phyloP scores from a whole-genome alignment of 306 rosid genomes.

The Astragalus glycyphyllos region DNA sequence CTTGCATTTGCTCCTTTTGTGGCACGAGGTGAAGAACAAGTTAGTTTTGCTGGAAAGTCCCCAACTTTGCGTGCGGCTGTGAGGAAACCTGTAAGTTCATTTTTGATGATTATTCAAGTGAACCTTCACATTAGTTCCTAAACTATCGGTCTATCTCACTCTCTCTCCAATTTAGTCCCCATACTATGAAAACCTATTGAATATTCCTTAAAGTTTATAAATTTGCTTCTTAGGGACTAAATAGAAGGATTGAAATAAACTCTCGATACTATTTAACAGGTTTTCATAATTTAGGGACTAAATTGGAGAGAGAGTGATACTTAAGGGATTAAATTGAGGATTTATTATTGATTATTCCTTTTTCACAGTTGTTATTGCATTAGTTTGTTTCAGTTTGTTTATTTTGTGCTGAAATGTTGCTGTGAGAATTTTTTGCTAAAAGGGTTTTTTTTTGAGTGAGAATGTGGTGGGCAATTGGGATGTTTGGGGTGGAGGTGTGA shows the following conservation, averaged over 20 bases:
- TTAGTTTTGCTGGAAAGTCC: slow-evolving; percentile 52
- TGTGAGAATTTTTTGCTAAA: slow-evolving; percentile 18
- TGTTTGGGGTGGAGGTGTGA: slow-evolving; percentile 30
- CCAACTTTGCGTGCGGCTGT: slow-evolving; percentile 59
- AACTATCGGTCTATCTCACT: too few species aligned
- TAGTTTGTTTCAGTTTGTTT: slow-evolving; percentile 21
- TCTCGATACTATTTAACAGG: too few species aligned
- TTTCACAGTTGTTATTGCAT: background rate
- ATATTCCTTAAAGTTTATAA: too few species aligned
- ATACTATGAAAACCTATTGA: too few species aligned
- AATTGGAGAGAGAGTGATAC: too few species aligned
- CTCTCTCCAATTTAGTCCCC: too few species aligned
- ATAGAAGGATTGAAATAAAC: too few species aligned
- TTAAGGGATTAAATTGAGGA: too few species aligned
- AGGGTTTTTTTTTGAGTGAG: background rate
- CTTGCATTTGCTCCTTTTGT: slow-evolving; percentile 67
- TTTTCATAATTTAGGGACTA: too few species aligned
- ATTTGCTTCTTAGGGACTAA: too few species aligned
- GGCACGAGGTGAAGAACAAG: slow-evolving; percentile 32
- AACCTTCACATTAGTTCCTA: too few species aligned
- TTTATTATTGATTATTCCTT: background rate
- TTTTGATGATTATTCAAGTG: background rate
- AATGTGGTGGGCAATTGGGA: background rate
- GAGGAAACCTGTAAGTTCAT: slow-evolving; percentile 72
- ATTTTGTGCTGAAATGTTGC: slow-evolving; percentile 24